Base-by-base conservation (phyloP, 2,329 filamentous ascomycete species). In the Cordyceps javanica region DNA sequence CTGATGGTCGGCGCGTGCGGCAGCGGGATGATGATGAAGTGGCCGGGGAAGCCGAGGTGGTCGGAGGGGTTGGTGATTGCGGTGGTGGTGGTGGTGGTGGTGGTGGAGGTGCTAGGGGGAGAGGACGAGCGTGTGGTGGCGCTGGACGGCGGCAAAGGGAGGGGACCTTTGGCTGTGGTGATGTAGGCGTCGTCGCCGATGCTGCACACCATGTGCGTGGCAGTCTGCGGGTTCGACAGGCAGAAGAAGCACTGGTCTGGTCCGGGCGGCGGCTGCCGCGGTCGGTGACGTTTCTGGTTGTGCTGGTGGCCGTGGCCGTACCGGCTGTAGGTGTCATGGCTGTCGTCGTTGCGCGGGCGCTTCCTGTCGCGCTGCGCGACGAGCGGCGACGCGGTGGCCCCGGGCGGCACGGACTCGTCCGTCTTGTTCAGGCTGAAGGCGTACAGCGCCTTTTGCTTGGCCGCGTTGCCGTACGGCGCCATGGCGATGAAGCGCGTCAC, bases 191-290 rank as follows among this genome's bases (percentile, higher is more conserved):
- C 89, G 19, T 91, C 86, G 55, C 90, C 94, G 62, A 99, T 93
- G 26, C 89, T 91, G 62, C 89, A 88, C 66, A 97, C 88, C 72
- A 99, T 88, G 73, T 99, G 93, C 1, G 87, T 88, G 54, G 89
- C 88, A 45, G 94, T 77, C 60, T 88, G 88, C 6, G 89, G 85
- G 70, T 96, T 97, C 6, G 90, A 92, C 11, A 99, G 80, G 69
- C 94, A 99, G 76, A 99, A 97, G 77, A 94, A 99, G 74, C 94
- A 99, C 66, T 88, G 82, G 54, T 87, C 86, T 2, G 90, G 91
- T 0, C 86, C 85, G 0, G 85, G 85, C 7, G 83, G 85, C 13
- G 86, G 85, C 6, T 78, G 66, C 69, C 72, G 58, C 38, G 70
- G 74, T 2, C 74, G 74, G 14, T 77, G 77, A 65, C 79, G 80